Evolutionary conservation across 768 basidiomycete genomes (phyloP), one percentile per base, ranked within the genome.

Genomic region (Gloeophyllum trabeum): DNA sequence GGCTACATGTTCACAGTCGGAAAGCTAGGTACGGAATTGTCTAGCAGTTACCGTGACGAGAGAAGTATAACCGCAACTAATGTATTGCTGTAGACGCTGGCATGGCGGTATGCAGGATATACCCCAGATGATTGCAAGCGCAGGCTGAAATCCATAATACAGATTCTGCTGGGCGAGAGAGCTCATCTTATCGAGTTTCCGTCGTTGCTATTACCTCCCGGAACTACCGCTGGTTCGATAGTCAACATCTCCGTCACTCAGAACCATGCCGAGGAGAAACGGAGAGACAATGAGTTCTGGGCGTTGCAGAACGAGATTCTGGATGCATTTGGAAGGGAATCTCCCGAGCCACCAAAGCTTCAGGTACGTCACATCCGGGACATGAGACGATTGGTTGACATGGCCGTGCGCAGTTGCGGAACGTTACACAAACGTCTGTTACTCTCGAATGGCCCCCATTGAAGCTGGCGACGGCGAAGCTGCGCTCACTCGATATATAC

Each of bases 111-210:
- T 40, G 69, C 51, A 30, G 24, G 35, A 28, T 42, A 1, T 24
- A 14, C n/a, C 21, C n/a, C 26, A 10, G 19, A 24, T 24, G 20
- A 40, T 40, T 19, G 16, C 28, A 7, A 16, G 28, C 28, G 16
- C 16, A 30, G 7, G 7, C 28, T 30, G 28, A 30, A 7, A 16
- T 30, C 10, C 7, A 7, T 7, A 34, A 18, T 42, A 36, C 57
- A 91, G 90, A 93, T 96, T 49, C 73, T 94, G 1, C 73, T 97
- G 12, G 92, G 94, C 13, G 90, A 89, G 59, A 76, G 90, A 34
- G 93, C 93, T 14, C 94, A 98, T 55, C 72, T 98, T 25, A 94
- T 99, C 52, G 94, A 99, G 61, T 99, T 98, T 60, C 96, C 96
- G 1, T 98, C 96, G 0, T 71, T 99, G 28, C 75, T 98, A 1